phyloP scores from a whole-genome alignment of 495 filamentous ascomycete genomes.

The Penicillium bovifimosum region DNA sequence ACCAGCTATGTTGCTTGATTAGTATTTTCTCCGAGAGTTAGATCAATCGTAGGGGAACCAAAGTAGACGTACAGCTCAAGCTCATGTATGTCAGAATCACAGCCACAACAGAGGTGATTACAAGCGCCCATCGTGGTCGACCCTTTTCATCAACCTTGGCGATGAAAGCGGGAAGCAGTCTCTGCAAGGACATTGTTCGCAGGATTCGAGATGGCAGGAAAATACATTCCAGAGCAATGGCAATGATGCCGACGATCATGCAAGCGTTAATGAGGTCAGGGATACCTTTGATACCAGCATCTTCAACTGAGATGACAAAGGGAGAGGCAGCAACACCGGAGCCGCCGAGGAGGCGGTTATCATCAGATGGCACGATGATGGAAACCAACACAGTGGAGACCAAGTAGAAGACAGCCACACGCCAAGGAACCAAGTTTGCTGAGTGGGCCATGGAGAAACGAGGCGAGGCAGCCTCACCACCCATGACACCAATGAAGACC shows the following conservation, averaged over 20 bases:
- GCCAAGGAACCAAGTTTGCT: constrained; percentile 24
- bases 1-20: neutral
- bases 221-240: constrained; percentile 25
- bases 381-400: constrained; percentile 22
- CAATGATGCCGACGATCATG: constrained; percentile 27
- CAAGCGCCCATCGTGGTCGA: constrained; percentile 19
- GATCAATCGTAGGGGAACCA: neutral
- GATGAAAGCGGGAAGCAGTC: constrained; percentile 16
- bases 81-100: constrained; percentile 28
- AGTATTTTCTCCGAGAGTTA: neutral
- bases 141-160: constrained; percentile 23
- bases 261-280: constrained; percentile 26
- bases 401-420: constrained; percentile 29
- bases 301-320: constrained; percentile 30
- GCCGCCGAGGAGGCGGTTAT: constrained; percentile 19
- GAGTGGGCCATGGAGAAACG: constrained; percentile 27
- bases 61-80: constrained; percentile 13
- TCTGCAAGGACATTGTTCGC: constrained; percentile 25
- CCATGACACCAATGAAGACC: constrained; percentile 23
- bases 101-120: constrained; percentile 15
- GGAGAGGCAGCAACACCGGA: constrained; percentile 26
- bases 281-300: constrained; percentile 22
- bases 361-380: constrained; percentile 23
- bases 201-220: constrained; percentile 28
- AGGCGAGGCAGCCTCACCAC: constrained; percentile 23